Evolutionary conservation across 371 early-diverging fungal species (phyloP).

Genomic region (Enterocytospora artemiae): DNA sequence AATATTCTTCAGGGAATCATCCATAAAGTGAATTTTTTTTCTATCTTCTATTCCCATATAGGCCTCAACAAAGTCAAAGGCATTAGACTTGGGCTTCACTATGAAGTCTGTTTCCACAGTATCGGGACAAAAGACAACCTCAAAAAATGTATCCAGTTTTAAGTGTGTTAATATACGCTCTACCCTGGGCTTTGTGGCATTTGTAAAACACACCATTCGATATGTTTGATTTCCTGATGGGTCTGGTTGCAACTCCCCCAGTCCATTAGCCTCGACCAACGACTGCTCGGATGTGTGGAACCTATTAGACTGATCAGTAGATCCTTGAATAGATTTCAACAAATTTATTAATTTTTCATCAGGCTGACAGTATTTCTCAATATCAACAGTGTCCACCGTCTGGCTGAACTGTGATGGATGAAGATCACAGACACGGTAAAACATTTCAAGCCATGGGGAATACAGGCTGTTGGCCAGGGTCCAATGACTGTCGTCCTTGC

Average conservation of each 20-base stretch:
- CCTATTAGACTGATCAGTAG: too few species aligned
- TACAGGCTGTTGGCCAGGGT: background rate
- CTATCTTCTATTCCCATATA: conserved; percentile 13
- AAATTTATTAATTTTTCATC: conserved; percentile 23
- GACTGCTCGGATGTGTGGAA: too few species aligned
- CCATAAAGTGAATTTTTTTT: conserved; percentile 39
- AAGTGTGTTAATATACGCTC: conserved; percentile 22
- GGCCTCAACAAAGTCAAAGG: conserved; percentile 37
- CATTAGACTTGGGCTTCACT: conserved; percentile 24
- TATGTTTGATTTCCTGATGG: too few species aligned
- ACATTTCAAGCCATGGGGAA: conserved; percentile 9
- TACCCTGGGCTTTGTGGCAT: conserved; percentile 25
- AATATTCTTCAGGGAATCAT: conserved; percentile 35
- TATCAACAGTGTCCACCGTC: conserved; percentile 6
- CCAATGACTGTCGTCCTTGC: conserved; percentile 3
- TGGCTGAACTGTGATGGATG: conserved; percentile 6
- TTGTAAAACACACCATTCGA: conserved; percentile 41
- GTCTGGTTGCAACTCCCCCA: too few species aligned
- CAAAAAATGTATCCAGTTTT: conserved; percentile 31
- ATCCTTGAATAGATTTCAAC: conserved; percentile 22
- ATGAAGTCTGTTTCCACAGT: conserved; percentile 14
- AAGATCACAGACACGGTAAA: conserved; percentile 10
- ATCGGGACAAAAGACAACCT: conserved; percentile 39
- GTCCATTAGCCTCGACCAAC: too few species aligned
- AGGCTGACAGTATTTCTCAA: conserved; percentile 7